A percentile compares a stretch with the other conserved stretches of the same genome.
Evolutionary conservation across 1,284 basidiomycete genomes (phyloP).

Genomic region (Puccinia coronata): DNA sequence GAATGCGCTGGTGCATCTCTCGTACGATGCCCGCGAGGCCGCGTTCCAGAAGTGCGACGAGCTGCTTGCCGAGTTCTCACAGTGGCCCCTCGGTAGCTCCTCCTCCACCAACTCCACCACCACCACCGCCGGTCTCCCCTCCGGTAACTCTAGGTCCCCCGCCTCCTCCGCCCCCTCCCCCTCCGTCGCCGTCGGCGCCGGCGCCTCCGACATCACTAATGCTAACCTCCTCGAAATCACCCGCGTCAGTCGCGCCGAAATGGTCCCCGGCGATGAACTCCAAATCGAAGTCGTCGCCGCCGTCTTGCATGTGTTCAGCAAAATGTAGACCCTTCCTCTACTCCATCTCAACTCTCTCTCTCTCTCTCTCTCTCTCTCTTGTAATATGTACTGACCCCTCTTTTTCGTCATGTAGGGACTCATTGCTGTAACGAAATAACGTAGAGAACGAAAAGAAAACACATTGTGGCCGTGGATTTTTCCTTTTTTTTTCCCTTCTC

Average conservation of each 20-base stretch:
- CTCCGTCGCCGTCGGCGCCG: slow-evolving; percentile 57
- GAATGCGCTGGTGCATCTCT: slow-evolving; percentile 80
- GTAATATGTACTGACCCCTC: too few species aligned
- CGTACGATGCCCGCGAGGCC: slow-evolving; percentile 84
- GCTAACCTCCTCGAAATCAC: slow-evolving; percentile 79
- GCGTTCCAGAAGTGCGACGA: slow-evolving; percentile 90
- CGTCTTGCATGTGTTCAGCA: slow-evolving; percentile 76
- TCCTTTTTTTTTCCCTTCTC: slow-evolving; percentile 10
- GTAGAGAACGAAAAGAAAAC: background rate
- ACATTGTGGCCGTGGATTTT: background rate
- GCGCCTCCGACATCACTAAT: slow-evolving; percentile 56
- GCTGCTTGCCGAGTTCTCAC: slow-evolving; percentile 80
- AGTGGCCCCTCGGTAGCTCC: slow-evolving; percentile 87
- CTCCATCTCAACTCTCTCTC: background rate
- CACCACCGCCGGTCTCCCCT: slow-evolving; percentile 58
- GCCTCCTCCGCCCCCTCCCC: slow-evolving; percentile 52
- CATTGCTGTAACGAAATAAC: slow-evolving; percentile 28
- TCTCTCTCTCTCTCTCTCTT: background rate
- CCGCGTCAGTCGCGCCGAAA: slow-evolving; percentile 69
- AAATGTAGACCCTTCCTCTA: slow-evolving; percentile 34
- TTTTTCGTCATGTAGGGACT: slow-evolving; percentile 34
- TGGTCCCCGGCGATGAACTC: slow-evolving; percentile 65
- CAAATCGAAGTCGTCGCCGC: slow-evolving; percentile 85
- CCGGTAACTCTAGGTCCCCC: slow-evolving; percentile 57
- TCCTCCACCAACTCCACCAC: too few species aligned